Percentiles rank a stretch among this genome's conserved stretches.
Evolutionary conservation across 768 basidiomycete species (phyloP).

Genomic region (Punctularia strigosozonata): DNA sequence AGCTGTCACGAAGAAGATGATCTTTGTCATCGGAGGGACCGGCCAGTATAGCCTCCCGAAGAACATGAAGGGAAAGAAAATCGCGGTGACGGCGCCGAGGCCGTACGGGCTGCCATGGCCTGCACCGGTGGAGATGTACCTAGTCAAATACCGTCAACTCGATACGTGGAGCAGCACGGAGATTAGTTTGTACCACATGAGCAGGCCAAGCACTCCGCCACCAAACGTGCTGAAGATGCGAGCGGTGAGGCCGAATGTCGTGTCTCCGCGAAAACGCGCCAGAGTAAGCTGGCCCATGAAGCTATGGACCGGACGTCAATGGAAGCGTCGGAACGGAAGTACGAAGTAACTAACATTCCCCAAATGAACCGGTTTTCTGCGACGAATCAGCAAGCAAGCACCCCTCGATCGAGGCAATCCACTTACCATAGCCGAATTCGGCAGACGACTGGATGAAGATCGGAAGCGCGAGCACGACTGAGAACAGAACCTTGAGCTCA

Average conservation of each 20-base stretch:
- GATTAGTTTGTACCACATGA: constrained; percentile 45
- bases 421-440: constrained; percentile 45
- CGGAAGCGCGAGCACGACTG: constrained; percentile 50
- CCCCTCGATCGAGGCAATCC: not conserved
- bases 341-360: constrained; percentile 43
- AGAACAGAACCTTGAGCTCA: not conserved
- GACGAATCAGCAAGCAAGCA: not conserved
- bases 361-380: constrained; percentile 56
- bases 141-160: constrained; percentile 13
- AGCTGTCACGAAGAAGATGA: constrained; percentile 55
- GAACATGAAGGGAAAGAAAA: constrained; percentile 65
- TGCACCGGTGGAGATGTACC: constrained; percentile 61
- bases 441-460: constrained; percentile 44
- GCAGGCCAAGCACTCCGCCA: constrained; percentile 50
- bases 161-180: constrained; percentile 1
- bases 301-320: constrained; percentile 18
- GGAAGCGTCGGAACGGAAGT: not conserved
- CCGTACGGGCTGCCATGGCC: constrained; percentile 56
- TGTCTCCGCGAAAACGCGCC: constrained; percentile 66
- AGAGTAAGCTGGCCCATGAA: constrained; percentile 70
- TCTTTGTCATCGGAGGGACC: constrained; percentile 56
- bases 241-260: constrained; percentile 49
- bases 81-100: constrained; percentile 52
- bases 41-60: constrained; percentile 67
- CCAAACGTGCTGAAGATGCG: constrained; percentile 54